phyloP scores from a whole-genome alignment of 441 rosid species.

The Populus tomentosa region DNA sequence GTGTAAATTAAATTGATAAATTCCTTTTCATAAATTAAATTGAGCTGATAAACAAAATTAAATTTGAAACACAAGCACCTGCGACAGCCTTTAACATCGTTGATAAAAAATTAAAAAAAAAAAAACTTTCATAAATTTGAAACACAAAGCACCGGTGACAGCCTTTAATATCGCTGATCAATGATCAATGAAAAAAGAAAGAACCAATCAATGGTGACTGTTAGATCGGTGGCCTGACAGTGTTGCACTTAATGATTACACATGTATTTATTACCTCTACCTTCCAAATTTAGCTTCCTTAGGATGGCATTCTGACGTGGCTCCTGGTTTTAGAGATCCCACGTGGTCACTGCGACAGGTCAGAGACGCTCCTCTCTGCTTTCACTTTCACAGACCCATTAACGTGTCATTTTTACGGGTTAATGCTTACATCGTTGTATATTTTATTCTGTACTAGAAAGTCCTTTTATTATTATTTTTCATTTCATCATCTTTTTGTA shows the following conservation, averaged over 20 bases:
- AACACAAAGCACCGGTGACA: not conserved
- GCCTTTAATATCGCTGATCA: not conserved
- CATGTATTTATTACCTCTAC: not conserved
- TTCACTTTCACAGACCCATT: not conserved
- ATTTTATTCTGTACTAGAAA: no score
- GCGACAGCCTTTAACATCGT: no score
- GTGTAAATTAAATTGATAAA: no score
- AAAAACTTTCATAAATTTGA: not conserved
- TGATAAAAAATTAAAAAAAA: no score
- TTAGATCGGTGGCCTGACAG: conserved; percentile 2
- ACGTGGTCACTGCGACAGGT: not conserved
- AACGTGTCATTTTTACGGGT: no score
- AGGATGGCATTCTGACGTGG: not conserved
- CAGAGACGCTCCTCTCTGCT: not conserved
- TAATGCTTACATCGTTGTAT: no score
- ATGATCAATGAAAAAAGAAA: not conserved
- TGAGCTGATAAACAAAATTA: no score
- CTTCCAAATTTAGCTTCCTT: not conserved
- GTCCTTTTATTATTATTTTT: no score
- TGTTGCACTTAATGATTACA: not conserved
- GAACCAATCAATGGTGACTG: conserved; percentile 6
- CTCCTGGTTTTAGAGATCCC: no score
- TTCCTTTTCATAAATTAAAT: no score
- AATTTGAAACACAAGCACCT: no score
- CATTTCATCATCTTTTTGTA: no score